Base-by-base conservation (phyloP, 352 stramenopile species). In the Globisporangium sylvaticum region DNA sequence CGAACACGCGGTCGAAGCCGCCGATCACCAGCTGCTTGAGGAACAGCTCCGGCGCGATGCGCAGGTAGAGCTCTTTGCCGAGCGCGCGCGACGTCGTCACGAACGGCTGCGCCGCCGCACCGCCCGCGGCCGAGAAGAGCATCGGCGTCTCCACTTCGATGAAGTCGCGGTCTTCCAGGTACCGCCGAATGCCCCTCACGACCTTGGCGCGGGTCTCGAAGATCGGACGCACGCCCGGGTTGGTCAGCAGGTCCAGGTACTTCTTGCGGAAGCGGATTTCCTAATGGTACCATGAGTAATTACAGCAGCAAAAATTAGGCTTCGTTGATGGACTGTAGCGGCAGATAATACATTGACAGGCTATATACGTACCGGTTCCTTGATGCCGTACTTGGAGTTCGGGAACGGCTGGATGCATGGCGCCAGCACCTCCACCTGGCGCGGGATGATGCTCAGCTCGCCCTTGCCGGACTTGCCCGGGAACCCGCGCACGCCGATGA, bases 201-300 rank as follows among this genome's bases (percentile, higher is more conserved):
- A 92, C 87, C 70, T 97, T 93, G 18, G 96, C 84, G 31, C 97
- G 89, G 22, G 89, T 98, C 63, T 92, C 75, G 64, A 99, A 99
- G 55, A 98, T 93, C 22, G 94, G 76, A 12, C 94, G 87, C 50
- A 97, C 91, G 15, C 93, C 87, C 7, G 88, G 79, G 69, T 99
- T 99, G 37, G 98, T 95, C 65, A 99, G 97, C 31, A 99, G 72
- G 79, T 99, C 98, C 31, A 99, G 84, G 73, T 99, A 99, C 61
- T 98, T 94, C 84, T 99, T 96, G 37, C 97, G 90, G 72, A 99
- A 99, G 27, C 97, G 91, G 29, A 98, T 98, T 76, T 99, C 97
- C 87, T 98, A 25, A 42, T 31, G 10, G 20, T 15, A 55, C 48
- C 20, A n/a, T 20, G 25, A 14, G 20, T 2, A 32, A 32, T 52